Conservation (phyloP, 2,329 filamentous ascomycete genomes). For the Fusarium sublunatum region DNA sequence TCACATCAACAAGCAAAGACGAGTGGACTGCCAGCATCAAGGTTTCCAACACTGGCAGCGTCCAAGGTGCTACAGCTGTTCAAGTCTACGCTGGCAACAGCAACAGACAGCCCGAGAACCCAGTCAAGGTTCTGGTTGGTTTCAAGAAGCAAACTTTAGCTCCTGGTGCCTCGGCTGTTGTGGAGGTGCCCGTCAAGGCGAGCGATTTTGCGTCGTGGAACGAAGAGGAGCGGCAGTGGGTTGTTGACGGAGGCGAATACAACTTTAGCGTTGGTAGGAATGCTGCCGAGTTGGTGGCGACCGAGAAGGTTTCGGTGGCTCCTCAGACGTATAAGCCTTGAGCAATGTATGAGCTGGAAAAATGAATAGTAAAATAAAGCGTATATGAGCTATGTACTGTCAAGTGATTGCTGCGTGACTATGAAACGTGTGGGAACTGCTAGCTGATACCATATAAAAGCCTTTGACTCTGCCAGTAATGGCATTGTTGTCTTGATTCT, state of each 20-base stretch:
- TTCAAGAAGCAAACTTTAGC: conserved; percentile 67
- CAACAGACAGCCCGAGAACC: conserved; percentile 24
- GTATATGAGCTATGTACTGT: too few relatives aligned
- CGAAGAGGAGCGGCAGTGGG: conserved; percentile 36
- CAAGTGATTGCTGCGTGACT: too few relatives aligned
- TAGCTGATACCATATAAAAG: too few relatives aligned
- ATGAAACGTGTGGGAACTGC: too few relatives aligned
- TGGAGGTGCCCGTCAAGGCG: conserved; percentile 29
- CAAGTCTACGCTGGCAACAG: conserved; percentile 61
- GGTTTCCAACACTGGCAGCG: conserved; percentile 68
- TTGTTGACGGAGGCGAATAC: conserved; percentile 42
- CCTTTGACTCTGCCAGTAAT: too few relatives aligned
- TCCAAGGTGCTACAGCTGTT: conserved; percentile 63
- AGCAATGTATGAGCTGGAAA: too few relatives aligned
- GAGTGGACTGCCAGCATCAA: conserved; percentile 58
- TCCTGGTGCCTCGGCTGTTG: conserved; percentile 37
- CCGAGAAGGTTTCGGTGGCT: too few relatives aligned
- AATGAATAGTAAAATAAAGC: too few relatives aligned
- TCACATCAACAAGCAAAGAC: conserved; percentile 38
- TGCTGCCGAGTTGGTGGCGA: conserved; percentile 30
- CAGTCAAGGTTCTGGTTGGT: conserved; percentile 71
- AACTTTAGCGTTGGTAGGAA: conserved; percentile 40
- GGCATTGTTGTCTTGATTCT: too few relatives aligned
- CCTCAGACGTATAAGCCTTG: too few relatives aligned
- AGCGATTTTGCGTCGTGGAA: conserved; percentile 42